These are phyloP conservation scores for Phytopythium montanum DNA, from an alignment of 352 stramenopile genomes.

Conservation along the genomic window DNA sequence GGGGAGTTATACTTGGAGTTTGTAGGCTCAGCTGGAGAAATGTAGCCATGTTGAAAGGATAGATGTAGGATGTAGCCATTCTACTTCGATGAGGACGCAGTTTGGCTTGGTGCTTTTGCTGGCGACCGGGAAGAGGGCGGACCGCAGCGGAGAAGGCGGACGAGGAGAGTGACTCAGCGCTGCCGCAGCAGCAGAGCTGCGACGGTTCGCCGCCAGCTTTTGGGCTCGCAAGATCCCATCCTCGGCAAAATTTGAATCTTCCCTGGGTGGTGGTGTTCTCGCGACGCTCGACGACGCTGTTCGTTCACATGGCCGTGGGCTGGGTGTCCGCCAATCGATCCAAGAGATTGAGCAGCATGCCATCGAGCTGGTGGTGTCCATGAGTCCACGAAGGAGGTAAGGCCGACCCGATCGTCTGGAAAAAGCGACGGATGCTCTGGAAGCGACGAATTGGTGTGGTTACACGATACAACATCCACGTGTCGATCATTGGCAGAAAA, in stretches of 20 bases:
- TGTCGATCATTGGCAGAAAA: constrained; percentile 5
- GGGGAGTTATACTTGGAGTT: background rate
- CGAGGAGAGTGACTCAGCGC: too few relatives aligned
- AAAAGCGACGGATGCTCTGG: background rate
- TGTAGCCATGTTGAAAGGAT: constrained; percentile 1
- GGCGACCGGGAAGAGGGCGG: constrained; percentile 6
- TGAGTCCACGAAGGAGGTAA: too few relatives aligned
- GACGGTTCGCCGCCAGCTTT: background rate
- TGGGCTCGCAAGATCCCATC: constrained; percentile 6
- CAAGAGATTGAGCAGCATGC: too few relatives aligned
- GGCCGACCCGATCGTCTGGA: background rate
- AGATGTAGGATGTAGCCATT: background rate
- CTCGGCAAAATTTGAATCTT: background rate
- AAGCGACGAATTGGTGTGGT: constrained; percentile 1
- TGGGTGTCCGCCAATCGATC: too few relatives aligned
- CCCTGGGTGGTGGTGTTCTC: too few relatives aligned
- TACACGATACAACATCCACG: background rate
- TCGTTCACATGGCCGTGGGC: too few relatives aligned
- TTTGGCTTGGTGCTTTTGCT: too few relatives aligned
- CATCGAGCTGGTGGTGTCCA: too few relatives aligned
- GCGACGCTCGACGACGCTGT: too few relatives aligned
- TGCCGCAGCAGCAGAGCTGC: too few relatives aligned
- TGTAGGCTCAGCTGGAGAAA: background rate
- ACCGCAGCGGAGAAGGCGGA: too few relatives aligned
- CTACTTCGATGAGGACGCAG: too few relatives aligned